phyloP scores from a whole-genome alignment of 805 yeast species.

The Teunomyces panamensis region DNA sequence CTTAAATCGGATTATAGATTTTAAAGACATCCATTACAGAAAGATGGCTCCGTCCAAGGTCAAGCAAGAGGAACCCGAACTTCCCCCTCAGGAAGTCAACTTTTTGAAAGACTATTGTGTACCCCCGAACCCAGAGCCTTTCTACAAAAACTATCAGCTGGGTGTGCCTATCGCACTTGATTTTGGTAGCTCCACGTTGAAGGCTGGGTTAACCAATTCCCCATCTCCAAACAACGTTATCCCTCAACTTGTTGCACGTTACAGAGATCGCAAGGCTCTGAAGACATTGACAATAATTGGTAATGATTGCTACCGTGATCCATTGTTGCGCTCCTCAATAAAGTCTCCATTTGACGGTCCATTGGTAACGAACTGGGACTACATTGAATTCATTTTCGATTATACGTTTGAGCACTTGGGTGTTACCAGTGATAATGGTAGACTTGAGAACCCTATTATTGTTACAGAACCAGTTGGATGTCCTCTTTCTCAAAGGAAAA shows the following conservation, averaged over 20 bases:
- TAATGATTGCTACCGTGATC: constrained; percentile 72
- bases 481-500: constrained; percentile 65
- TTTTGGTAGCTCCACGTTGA: constrained; percentile 63
- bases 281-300: constrained; percentile 73
- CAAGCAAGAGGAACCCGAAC: constrained; percentile 15
- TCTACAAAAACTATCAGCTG: constrained; percentile 44
- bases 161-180: constrained; percentile 85
- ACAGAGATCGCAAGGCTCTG: constrained; percentile 71
- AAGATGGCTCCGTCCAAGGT: constrained; percentile 10
- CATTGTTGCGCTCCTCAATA: constrained; percentile 62
- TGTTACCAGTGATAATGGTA: constrained; percentile 45
- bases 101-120: constrained; percentile 40
- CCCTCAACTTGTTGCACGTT: constrained; percentile 67
- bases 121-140: constrained; percentile 43
- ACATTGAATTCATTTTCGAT: constrained; percentile 77
- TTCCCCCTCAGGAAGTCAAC: constrained; percentile 43
- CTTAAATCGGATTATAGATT: no score
- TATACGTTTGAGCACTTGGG: constrained; percentile 79
- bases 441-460: constrained; percentile 74
- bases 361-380: constrained; percentile 89
- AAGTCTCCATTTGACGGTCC: constrained; percentile 86
- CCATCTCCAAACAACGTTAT: constrained; percentile 57
- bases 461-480: constrained; percentile 76
- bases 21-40: neutral
- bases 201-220: constrained; percentile 56